These are phyloP conservation scores for Pestalotiopsis sp. DNA, from an alignment of 2,329 filamentous ascomycete species.

Conservation along the genomic window DNA sequence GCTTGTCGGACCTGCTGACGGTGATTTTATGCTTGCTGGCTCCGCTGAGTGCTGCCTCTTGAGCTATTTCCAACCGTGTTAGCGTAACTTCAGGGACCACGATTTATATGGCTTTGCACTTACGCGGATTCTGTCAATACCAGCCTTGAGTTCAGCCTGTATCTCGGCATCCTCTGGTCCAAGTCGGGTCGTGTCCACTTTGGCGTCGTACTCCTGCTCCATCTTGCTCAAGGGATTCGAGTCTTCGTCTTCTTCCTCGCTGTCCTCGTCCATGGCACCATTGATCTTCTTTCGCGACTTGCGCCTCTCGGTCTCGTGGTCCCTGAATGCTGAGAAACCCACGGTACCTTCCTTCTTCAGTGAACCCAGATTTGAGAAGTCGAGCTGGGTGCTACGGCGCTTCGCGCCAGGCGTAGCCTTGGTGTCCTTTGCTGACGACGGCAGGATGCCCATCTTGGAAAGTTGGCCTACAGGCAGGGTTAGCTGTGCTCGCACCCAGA, in stretches of 20 bases:
- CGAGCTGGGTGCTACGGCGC: conserved; percentile 78
- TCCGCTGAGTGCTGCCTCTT: conserved; percentile 81
- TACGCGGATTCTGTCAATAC: conserved; percentile 81
- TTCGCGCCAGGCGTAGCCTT: conserved; percentile 67
- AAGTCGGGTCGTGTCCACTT: conserved; percentile 60
- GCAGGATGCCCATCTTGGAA: conserved; percentile 91
- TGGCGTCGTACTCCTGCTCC: conserved; percentile 62
- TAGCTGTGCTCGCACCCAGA: neutral
- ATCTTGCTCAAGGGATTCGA: conserved; percentile 65
- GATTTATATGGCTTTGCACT: neutral
- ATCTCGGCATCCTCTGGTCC: conserved; percentile 73
- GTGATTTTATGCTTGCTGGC: conserved; percentile 57
- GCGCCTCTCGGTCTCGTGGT: conserved; percentile 63
- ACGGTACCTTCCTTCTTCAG: conserved; percentile 86
- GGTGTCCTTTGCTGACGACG: conserved; percentile 62
- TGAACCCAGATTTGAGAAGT: conserved; percentile 83
- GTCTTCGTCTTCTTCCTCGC: conserved; percentile 73
- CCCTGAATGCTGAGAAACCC: conserved; percentile 87
- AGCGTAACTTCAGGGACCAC: conserved; percentile 25
- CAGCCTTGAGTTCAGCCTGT: conserved; percentile 76
- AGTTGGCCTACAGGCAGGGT: conserved; percentile 70
- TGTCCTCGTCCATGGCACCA: conserved; percentile 71
- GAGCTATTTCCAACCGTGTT: conserved; percentile 52
- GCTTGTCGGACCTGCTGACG: conserved; percentile 42
- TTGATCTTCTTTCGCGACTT: conserved; percentile 67